Percentiles rank a stretch among this genome's conserved stretches.
Evolutionary conservation across 2,329 filamentous ascomycete genomes (phyloP).

Genomic region (Pyricularia pennisetigena): DNA sequence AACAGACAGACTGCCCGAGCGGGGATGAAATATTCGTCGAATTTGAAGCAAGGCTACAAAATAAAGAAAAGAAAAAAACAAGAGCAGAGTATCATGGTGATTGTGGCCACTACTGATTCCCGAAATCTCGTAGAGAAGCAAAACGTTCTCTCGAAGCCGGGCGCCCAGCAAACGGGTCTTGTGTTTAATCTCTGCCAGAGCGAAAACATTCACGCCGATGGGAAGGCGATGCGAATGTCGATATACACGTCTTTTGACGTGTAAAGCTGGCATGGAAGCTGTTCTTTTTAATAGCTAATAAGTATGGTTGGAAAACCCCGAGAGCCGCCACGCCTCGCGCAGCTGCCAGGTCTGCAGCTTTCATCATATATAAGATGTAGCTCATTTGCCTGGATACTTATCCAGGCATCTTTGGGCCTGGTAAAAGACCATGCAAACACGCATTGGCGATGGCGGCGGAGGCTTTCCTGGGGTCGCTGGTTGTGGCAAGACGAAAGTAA

Average conservation of each 20-base stretch:
- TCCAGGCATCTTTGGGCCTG: neutral
- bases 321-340: neutral
- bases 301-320: neutral
- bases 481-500: neutral
- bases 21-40: neutral
- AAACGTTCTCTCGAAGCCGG: slow-evolving; percentile 19
- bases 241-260: slow-evolving; percentile 8
- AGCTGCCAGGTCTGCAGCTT: neutral
- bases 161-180: slow-evolving; percentile 21
- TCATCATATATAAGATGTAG: neutral
- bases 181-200: slow-evolving; percentile 15
- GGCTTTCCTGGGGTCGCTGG: neutral
- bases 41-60: neutral
- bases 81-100: neutral
- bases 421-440: neutral
- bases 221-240: slow-evolving; percentile 13
- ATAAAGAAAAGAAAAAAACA: neutral
- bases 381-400: neutral
- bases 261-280: slow-evolving; percentile 5
- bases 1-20: neutral
- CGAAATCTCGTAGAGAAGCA: slow-evolving; percentile 16
- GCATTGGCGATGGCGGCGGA: neutral
- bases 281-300: neutral
- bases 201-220: slow-evolving; percentile 15
- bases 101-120: slow-evolving; percentile 23